Base-by-base conservation (phyloP, 345 rosid genomes). In the Barbarea vulgaris region DNA sequence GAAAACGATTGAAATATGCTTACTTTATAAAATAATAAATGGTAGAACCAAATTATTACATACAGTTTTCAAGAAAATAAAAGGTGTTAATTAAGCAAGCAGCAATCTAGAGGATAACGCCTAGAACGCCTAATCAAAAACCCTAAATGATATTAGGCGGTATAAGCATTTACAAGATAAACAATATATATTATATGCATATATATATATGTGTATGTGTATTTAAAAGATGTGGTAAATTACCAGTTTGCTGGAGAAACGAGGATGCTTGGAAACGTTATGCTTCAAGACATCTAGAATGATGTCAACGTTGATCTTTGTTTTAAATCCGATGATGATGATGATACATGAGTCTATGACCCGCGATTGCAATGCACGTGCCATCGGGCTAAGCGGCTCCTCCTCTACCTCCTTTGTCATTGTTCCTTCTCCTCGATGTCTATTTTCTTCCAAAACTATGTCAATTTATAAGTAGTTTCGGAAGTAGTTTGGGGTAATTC, bases 241-340 rank as follows among this genome's bases (percentile, higher is more conserved):
- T 56, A 87, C 96, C 82, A 83, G 81, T 24, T 75, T 85, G 83
- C 88, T 86, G 33, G 88, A 85, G 83, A 90, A 90, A 53, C 96
- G 96, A 74, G 93, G 91, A 69, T 88, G 93, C 31, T 72, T 83
- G 41, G 82, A 56, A 85, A 90, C 67, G 42, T 88, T 85, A 15
- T 81, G 72, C 51, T 67, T 19, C 39, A 88, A 58, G 14, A 86
- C 88, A 5, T 62, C 36, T 50, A 80, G 80, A 64, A 88, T 18
- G 41, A 67, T 68, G 7, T 13, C 51, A 0, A 85, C 83, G 41
- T 82, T 48, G 15, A 90, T 30, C 12, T 25, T 37, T 1, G 83
- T 83, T 34, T 78, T 79, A 81, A 80, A 80, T 0, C 91, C 89
- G 39, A 84, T 64, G 15, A 78, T 66, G 56, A 78, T 81, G 13